phyloP scores from a whole-genome alignment of 371 early-diverging fungal genomes.

The Mortierella sp. region DNA sequence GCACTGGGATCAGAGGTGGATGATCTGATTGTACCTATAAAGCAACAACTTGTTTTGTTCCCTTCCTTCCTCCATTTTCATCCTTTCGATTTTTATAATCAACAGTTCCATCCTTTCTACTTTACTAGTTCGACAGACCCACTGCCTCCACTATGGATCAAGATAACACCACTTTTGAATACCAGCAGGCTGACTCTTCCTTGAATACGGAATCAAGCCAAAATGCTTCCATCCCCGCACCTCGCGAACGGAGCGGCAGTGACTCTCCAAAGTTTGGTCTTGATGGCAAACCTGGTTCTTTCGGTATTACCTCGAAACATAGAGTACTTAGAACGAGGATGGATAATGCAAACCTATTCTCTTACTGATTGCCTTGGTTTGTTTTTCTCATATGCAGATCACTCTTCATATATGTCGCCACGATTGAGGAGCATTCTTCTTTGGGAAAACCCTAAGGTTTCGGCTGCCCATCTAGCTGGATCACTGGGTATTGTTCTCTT shows the following conservation, averaged over 20 bases:
- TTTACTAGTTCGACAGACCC: too few species aligned
- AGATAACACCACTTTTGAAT: neutral
- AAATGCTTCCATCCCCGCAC: neutral
- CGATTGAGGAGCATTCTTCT: constrained; percentile 61
- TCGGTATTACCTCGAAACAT: too few species aligned
- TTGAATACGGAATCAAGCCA: too few species aligned
- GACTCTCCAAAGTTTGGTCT: neutral
- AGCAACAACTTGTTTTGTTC: neutral
- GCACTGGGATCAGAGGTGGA: neutral
- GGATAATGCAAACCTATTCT: too few species aligned
- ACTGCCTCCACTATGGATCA: neutral
- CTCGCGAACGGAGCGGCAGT: neutral
- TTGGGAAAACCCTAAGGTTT: constrained; percentile 67
- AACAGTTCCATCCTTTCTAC: too few species aligned
- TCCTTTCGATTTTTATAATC: too few species aligned
- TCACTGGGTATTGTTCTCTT: constrained; percentile 59
- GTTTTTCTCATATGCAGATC: too few species aligned
- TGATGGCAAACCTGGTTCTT: neutral
- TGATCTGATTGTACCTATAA: neutral
- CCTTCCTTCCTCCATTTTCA: too few species aligned
- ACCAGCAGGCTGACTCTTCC: too few species aligned
- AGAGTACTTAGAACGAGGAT: too few species aligned
- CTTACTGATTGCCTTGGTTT: too few species aligned
- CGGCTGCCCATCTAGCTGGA: constrained; percentile 56
- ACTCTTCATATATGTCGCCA: constrained; percentile 60